Percentiles rank a stretch among this genome's conserved stretches.
phyloP scores from a whole-genome alignment of 495 filamentous ascomycete genomes.

The Lasiosphaeria hispida region DNA sequence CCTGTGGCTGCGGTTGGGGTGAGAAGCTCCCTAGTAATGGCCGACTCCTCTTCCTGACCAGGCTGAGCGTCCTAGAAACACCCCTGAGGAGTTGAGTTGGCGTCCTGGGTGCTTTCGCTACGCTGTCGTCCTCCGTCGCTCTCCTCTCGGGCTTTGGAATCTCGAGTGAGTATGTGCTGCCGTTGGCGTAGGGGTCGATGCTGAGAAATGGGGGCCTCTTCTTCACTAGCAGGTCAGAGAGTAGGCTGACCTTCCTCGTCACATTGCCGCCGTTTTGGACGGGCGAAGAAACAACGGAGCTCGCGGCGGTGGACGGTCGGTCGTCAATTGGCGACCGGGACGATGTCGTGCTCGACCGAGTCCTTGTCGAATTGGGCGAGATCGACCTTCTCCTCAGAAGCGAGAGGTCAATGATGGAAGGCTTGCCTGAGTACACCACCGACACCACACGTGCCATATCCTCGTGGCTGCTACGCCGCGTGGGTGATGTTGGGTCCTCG shows the following conservation, averaged over 20 bases:
- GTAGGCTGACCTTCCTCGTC: constrained; percentile 32
- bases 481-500: constrained; percentile 35
- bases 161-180: constrained; percentile 37
- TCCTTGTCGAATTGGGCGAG: constrained; percentile 32
- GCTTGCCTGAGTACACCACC: constrained; percentile 47
- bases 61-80: constrained; percentile 43
- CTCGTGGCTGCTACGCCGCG: constrained; percentile 41
- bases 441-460: constrained; percentile 49
- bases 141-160: constrained; percentile 20
- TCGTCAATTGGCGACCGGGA: constrained; percentile 13
- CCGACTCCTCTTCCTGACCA: constrained; percentile 47
- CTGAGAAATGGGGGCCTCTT: constrained; percentile 43
- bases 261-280: constrained; percentile 1
- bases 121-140: constrained; percentile 17
- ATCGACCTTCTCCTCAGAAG: constrained; percentile 34
- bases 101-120: constrained; percentile 33
- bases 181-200: constrained; percentile 46
- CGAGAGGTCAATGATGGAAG: constrained; percentile 45
- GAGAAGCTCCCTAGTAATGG: constrained; percentile 34
- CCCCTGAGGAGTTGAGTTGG: constrained; percentile 43
- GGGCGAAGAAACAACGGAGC: constrained; percentile 24
- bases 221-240: constrained; percentile 35
- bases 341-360: constrained; percentile 28
- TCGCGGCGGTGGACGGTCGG: constrained; percentile 34
- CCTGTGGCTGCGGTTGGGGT: constrained; percentile 18